Evolutionary conservation across 768 basidiomycete species (phyloP).

Genomic region (Leccinum subgranulosum): DNA sequence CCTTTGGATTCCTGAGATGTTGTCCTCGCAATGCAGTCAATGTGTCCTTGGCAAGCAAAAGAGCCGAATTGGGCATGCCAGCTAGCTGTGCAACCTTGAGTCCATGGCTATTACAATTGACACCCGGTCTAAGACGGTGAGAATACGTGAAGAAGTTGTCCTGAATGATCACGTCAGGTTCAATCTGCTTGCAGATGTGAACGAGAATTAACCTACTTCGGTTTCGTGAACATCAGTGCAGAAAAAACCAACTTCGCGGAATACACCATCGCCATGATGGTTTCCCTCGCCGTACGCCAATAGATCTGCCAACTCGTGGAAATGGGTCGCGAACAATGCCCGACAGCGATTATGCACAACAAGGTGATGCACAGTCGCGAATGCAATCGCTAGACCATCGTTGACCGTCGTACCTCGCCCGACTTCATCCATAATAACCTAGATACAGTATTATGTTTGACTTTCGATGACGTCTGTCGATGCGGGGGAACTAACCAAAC

Average conservation of each 20-base stretch:
- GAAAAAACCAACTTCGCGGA: conserved; percentile 73
- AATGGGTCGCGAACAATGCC: conserved; percentile 97
- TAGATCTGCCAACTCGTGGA: conserved; percentile 89
- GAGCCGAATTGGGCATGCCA: conserved; percentile 66
- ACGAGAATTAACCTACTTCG: conserved; percentile 45
- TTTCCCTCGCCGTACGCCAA: conserved; percentile 53
- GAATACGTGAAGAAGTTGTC: conserved; percentile 80
- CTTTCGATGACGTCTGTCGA: not conserved
- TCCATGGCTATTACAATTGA: conserved; percentile 90
- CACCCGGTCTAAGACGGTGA: conserved; percentile 74
- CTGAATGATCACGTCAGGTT: conserved; percentile 35
- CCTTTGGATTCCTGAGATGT: conserved; percentile 21
- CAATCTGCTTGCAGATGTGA: not conserved
- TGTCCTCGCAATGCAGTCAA: conserved; percentile 39
- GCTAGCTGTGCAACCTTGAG: conserved; percentile 87
- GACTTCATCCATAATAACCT: conserved; percentile 99
- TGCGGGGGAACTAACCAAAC: conserved; percentile 56
- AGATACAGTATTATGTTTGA: conserved; percentile 2
- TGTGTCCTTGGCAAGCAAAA: conserved; percentile 58
- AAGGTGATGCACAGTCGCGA: conserved; percentile 84
- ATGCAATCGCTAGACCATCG: conserved; percentile 93
- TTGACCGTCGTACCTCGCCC: conserved; percentile 91
- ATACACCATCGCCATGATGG: conserved; percentile 43
- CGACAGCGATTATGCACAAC: conserved; percentile 68
- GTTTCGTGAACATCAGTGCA: conserved; percentile 86